Conservation (phyloP, 1,284 basidiomycete species). For the Leccinum laetum region DNA sequence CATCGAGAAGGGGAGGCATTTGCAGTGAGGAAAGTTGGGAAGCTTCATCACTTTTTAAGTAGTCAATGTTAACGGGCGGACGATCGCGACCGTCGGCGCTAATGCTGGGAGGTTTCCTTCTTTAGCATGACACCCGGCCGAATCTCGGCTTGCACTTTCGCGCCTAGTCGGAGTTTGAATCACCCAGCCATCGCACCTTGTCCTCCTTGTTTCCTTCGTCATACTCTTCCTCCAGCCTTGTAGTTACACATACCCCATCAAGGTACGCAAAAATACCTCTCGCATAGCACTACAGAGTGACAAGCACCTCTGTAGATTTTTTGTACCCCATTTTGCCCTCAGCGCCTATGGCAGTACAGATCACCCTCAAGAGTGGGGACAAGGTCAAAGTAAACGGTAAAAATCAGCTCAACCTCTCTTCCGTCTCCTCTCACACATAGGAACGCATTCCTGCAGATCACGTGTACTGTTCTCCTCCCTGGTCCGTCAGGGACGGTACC, state of each 20-base stretch:
- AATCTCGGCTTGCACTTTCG: conserved; percentile 26
- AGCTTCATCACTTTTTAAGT: conserved; percentile 4
- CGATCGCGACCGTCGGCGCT: conserved; percentile 9
- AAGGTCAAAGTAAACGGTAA: conserved; percentile 82
- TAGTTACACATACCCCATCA: conserved; percentile 19
- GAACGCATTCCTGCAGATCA: conserved; percentile 67
- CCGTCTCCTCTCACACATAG: conserved; percentile 19
- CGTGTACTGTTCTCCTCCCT: conserved; percentile 92
- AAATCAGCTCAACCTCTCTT: conserved; percentile 29
- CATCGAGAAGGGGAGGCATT: not conserved
- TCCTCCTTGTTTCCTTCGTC: conserved; percentile 37
- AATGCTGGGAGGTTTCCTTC: not conserved
- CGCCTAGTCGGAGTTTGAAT: conserved; percentile 38
- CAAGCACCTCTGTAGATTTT: conserved; percentile 25
- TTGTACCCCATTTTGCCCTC: conserved; percentile 14
- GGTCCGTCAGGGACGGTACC: conserved; percentile 88
- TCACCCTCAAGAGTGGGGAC: conserved; percentile 71
- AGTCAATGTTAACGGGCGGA: no score
- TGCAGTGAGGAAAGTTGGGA: not conserved
- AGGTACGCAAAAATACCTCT: conserved; percentile 29
- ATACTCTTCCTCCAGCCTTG: conserved; percentile 23
- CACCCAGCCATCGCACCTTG: conserved; percentile 33
- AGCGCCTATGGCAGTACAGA: conserved; percentile 29
- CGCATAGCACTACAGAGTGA: conserved; percentile 4
- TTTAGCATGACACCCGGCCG: not conserved